phyloP scores from a whole-genome alignment of 805 yeast genomes.

The Maudiozyma bulderi region DNA sequence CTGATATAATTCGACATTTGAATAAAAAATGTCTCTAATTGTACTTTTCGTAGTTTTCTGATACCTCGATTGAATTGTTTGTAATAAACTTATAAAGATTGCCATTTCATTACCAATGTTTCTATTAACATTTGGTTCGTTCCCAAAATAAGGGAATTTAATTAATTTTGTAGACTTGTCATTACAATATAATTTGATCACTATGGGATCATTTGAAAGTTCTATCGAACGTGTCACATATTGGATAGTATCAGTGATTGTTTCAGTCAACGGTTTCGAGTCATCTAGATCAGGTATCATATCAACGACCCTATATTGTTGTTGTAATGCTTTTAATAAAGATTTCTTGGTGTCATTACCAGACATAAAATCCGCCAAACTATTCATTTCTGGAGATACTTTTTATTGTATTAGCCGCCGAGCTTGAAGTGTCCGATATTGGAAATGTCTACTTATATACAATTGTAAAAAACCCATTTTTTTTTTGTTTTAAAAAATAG shows the following conservation, averaged over 20 bases:
- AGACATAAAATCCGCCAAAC: conserved; percentile 6
- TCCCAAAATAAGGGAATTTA: conserved; percentile 9
- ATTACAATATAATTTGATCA: background rate
- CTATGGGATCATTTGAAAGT: background rate
- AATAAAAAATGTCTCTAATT: conserved; percentile 51
- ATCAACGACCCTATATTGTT: conserved; percentile 10
- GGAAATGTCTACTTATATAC: too few species aligned
- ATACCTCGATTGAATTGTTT: conserved; percentile 6
- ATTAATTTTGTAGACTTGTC: background rate
- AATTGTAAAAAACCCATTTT: too few species aligned
- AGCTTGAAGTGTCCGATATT: background rate
- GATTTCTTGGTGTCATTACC: conserved; percentile 5
- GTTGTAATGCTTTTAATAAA: conserved; percentile 9
- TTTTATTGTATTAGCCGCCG: background rate
- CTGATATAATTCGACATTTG: conserved; percentile 45
- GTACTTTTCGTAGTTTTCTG: conserved; percentile 11
- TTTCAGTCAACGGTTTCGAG: background rate
- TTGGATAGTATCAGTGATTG: background rate
- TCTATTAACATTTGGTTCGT: background rate
- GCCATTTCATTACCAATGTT: conserved; percentile 6
- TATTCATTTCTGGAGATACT: background rate
- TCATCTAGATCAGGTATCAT: conserved; percentile 1
- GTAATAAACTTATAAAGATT: conserved; percentile 12
- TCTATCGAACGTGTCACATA: background rate
- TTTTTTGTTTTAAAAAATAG: too few species aligned